Evolutionary conservation across 2,329 filamentous ascomycete species (phyloP).

Genomic region (Corinectria fuckeliana): DNA sequence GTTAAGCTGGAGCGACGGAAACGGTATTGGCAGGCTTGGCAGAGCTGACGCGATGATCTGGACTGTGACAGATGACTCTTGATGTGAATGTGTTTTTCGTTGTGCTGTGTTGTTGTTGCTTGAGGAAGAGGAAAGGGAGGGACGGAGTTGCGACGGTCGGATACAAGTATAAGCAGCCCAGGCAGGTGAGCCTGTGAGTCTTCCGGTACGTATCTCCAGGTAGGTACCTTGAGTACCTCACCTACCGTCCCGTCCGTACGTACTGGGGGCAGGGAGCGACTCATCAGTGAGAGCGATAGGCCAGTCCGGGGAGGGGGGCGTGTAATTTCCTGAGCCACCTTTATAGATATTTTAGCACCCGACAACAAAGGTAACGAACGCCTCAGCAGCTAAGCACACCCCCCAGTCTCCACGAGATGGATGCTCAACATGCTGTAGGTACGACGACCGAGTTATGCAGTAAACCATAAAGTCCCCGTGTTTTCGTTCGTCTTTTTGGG

Average conservation of each 20-base stretch:
- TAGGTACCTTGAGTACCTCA: no score
- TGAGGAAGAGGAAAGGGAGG: conserved; percentile 47
- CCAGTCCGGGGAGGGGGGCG: conserved; percentile 21
- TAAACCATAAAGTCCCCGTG: conserved; percentile 2
- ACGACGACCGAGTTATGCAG: conserved; percentile 10
- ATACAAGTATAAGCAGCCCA: conserved; percentile 37
- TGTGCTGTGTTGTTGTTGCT: conserved; percentile 58
- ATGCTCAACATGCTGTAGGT: neutral
- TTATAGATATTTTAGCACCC: neutral
- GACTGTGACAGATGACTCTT: conserved; percentile 68
- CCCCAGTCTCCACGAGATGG: neutral
- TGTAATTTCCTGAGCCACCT: neutral
- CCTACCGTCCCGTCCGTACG: no score
- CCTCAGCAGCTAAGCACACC: neutral
- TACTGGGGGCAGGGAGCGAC: neutral
- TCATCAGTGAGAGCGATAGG: conserved; percentile 24
- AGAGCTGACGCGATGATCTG: conserved; percentile 63
- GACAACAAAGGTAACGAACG: neutral
- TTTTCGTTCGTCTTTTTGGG: neutral
- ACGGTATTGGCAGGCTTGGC: conserved; percentile 41
- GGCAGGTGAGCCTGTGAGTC: conserved; percentile 34
- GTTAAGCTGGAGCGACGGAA: conserved; percentile 35
- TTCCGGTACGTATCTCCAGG: conserved; percentile 31
- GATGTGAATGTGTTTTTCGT: conserved; percentile 58
- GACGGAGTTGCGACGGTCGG: conserved; percentile 41